phyloP scores from a whole-genome alignment of 2,329 filamentous ascomycete species.

The Fusarium goolgardi region DNA sequence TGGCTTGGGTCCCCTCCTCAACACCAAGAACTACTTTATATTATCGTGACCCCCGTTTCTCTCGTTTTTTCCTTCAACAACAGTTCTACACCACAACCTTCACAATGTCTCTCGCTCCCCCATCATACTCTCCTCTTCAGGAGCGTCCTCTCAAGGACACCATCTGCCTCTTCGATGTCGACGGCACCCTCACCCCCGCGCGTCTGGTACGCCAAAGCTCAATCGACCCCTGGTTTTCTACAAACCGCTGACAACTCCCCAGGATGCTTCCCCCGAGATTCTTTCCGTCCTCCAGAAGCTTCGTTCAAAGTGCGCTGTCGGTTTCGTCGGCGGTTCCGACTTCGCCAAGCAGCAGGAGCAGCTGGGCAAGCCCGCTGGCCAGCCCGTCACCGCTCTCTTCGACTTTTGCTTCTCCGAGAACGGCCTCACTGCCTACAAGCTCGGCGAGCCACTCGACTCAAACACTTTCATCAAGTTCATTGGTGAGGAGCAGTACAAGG shows the following conservation, averaged over 20 bases:
- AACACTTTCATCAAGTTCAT: constrained; percentile 93
- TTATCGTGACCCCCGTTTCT: constrained; percentile 14
- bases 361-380: constrained; percentile 73
- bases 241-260: neutral
- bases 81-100: constrained; percentile 2
- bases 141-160: constrained; percentile 92
- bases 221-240: neutral
- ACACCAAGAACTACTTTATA: constrained; percentile 31
- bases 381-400: constrained; percentile 85
- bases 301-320: constrained; percentile 88
- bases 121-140: constrained; percentile 77
- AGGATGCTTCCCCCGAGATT: constrained; percentile 83
- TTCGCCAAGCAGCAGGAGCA: constrained; percentile 96
- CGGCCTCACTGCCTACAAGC: constrained; percentile 88
- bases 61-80: constrained; percentile 12
- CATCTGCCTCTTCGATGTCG: constrained; percentile 95
- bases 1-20: constrained; percentile 32
- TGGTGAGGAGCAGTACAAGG: constrained; percentile 85
- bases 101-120: constrained; percentile 55
- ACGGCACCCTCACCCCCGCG: constrained; percentile 88
- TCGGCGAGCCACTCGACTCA: constrained; percentile 79
- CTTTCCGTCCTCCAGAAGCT: constrained; percentile 81
- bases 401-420: constrained; percentile 99
- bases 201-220: constrained; percentile 68
- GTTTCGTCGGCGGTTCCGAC: constrained; percentile 93